These are phyloP conservation scores for Corynascus novoguineensis DNA, from an alignment of 495 filamentous ascomycete genomes.

Conservation along the genomic window DNA sequence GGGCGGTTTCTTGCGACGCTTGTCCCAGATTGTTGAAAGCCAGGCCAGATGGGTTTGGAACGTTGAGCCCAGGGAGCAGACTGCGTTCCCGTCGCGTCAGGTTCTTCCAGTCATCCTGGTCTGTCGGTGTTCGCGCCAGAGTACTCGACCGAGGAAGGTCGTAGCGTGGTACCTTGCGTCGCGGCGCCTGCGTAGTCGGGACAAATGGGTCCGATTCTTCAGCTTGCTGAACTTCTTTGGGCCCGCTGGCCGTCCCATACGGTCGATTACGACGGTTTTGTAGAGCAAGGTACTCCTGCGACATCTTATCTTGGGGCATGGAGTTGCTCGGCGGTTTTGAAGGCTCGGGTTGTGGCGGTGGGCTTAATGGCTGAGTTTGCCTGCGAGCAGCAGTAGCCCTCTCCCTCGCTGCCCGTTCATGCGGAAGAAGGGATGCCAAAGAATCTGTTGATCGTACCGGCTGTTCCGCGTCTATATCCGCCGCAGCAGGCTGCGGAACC, in stretches of 20 bases:
- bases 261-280: background rate
- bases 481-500: background rate
- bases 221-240: background rate
- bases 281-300: background rate
- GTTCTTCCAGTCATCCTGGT: slow-evolving; percentile 9
- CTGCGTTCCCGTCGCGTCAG: slow-evolving; percentile 4
- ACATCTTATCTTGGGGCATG: background rate
- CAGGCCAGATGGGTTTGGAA: background rate
- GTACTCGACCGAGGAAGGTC: background rate
- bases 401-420: slow-evolving; percentile 21
- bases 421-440: slow-evolving; percentile 17
- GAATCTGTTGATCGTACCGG: background rate
- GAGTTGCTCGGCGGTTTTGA: background rate
- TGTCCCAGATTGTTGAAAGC: background rate
- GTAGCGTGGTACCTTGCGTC: background rate
- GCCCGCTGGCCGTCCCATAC: background rate
- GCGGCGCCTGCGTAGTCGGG: background rate
- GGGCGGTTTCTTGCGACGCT: background rate
- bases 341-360: background rate
- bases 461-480: background rate
- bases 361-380: background rate
- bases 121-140: background rate
- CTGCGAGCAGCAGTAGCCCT: background rate
- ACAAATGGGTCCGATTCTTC: background rate
- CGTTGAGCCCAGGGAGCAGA: background rate